These are phyloP conservation scores for Pulveroboletus sp. DNA, from an alignment of 768 basidiomycete species.

Conservation along the genomic window DNA sequence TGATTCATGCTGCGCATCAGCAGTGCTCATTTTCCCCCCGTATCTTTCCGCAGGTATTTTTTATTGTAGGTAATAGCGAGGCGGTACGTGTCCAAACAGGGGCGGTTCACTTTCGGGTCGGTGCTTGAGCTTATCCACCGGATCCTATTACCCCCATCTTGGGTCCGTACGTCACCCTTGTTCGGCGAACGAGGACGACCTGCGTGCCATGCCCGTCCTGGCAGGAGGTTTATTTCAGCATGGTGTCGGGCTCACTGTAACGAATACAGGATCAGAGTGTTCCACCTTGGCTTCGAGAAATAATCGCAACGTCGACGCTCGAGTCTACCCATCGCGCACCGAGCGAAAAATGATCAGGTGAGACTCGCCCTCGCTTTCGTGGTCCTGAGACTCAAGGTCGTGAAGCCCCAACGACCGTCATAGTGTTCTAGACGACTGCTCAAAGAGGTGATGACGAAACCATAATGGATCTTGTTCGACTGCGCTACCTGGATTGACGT, in stretches of 20 bases:
- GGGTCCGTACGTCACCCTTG: not conserved
- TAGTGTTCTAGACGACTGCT: not conserved
- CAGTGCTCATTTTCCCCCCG: not conserved
- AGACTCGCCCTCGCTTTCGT: conserved; percentile 2
- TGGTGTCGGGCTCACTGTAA: too few relatives aligned
- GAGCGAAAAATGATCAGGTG: not conserved
- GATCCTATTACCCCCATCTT: not conserved
- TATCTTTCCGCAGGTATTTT: conserved; percentile 7
- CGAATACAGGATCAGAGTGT: not conserved
- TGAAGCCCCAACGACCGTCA: conserved; percentile 2
- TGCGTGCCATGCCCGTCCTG: not conserved
- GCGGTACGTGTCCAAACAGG: conserved; percentile 14
- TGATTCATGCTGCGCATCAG: conserved; percentile 2
- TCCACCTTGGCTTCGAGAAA: not conserved
- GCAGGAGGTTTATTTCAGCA: too few relatives aligned
- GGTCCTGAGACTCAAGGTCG: conserved; percentile 1
- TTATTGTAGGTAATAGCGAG: conserved; percentile 12
- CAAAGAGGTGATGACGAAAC: not conserved
- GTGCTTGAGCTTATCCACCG: too few relatives aligned
- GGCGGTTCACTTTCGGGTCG: conserved; percentile 6
- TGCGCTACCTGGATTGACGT: not conserved
- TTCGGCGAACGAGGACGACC: not conserved
- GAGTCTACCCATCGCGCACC: not conserved
- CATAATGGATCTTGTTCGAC: not conserved
- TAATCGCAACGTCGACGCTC: not conserved